Conservation (phyloP, 2,329 filamentous ascomycete species). For the Corniculantispora saksenae region DNA sequence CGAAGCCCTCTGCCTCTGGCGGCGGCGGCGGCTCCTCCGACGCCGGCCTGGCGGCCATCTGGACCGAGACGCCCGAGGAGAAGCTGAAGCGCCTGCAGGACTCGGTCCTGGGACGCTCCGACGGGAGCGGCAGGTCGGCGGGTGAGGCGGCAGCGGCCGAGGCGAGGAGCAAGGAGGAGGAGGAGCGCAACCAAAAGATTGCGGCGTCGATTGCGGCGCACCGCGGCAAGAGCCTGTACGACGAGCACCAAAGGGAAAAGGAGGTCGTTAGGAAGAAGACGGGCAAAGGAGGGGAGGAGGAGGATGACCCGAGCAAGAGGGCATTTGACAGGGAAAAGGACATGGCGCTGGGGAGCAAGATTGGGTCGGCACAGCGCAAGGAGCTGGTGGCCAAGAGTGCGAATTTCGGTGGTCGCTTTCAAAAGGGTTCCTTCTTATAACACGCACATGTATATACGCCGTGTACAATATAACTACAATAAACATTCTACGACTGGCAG, state of each 20-base stretch:
- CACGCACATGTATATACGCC: not conserved
- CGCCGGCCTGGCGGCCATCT: constrained; percentile 64
- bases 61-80: constrained; percentile 90
- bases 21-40: constrained; percentile 33
- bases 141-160: constrained; percentile 37
- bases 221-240: constrained; percentile 59
- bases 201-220: constrained; percentile 53
- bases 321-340: constrained; percentile 93
- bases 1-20: constrained; percentile 36
- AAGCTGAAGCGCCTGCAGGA: constrained; percentile 79
- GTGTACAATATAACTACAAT: not conserved
- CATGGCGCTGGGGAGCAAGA: constrained; percentile 73
- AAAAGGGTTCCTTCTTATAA: constrained; percentile 68
- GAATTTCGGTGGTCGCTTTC: constrained; percentile 80
- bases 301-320: constrained; percentile 88
- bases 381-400: constrained; percentile 78
- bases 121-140: constrained; percentile 39
- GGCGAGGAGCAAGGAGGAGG: constrained; percentile 56
- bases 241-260: constrained; percentile 51
- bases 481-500: too few relatives aligned
- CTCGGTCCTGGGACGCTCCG: constrained; percentile 73
- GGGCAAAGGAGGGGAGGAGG: constrained; percentile 52
- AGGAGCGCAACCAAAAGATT: constrained; percentile 52
- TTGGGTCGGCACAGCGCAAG: constrained; percentile 71
- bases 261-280: constrained; percentile 30